Base-by-base conservation (phyloP, 768 basidiomycete genomes). In the Mycena polygramma region DNA sequence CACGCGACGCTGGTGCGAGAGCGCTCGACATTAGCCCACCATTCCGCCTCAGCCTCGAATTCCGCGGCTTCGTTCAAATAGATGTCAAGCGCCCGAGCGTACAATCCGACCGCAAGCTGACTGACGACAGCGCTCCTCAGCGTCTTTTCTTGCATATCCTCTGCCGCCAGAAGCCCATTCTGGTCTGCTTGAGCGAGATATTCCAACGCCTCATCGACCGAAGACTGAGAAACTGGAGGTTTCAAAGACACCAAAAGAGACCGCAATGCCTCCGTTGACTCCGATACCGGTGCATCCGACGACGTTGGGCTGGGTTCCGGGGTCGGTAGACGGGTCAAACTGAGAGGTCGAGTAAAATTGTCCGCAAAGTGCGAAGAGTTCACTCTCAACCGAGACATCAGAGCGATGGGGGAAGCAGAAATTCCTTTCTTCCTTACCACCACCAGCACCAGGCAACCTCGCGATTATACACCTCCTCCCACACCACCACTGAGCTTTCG, bases 21-120 rank as follows among this genome's bases (percentile, higher is more conserved):
- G 39, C 89, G 85, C 71, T 92, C 90, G 49, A 93, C 78, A 36
- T 89, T 86, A 19, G 86, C 85, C 96, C 96, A 98, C 92, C 93
- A 98, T 53, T 93, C 89, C 22, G 93, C 89, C 75, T 96, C 94
- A 9, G 85, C 80, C 74, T 96, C 95, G 15, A 91, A 88, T 41
- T 89, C 79, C 11, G 88, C 83, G 1, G 96, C 94, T 75, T 94
- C 89, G 13, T 83, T 76, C 68, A 97, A 79, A 66, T 90, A 89
- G 24, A 83, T 75, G 70, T 94, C 88, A 75, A 96, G 80, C 1
- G 89, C 86, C 63, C 91, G 86, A 7, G 89, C 82, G 75, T 95
- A 95, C 19, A 94, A 69, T 10, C 85, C 85, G 7, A 89, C 83
- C 0, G 88, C 80, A 6, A 92, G 74, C 75, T 85, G 89, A 45